Percentiles rank a stretch among this genome's conserved stretches.
Conservation (phyloP, 768 basidiomycete genomes). For the Boletus rubescentipes region DNA sequence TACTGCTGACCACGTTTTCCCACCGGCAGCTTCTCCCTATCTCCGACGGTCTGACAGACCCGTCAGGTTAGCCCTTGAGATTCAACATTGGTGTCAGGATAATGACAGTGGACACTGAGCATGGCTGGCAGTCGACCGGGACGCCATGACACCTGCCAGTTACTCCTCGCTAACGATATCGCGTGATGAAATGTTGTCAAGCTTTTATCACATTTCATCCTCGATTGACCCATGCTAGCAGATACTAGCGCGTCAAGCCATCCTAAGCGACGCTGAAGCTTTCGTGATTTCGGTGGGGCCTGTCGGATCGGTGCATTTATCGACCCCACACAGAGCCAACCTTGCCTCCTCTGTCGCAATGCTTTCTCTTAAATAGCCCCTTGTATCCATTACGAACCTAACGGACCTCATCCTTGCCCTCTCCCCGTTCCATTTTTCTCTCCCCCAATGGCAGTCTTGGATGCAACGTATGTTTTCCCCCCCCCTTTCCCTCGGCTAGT, state of each 20-base stretch:
- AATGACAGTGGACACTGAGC: neutral
- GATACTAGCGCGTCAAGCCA: too few species aligned
- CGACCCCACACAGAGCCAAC: neutral
- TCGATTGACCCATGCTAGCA: neutral
- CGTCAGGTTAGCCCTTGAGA: neutral
- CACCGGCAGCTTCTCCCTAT: neutral
- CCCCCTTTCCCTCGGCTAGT: too few species aligned
- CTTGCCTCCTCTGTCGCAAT: neutral
- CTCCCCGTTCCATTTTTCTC: neutral
- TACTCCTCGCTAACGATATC: neutral
- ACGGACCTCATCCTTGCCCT: neutral
- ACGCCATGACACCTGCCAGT: neutral
- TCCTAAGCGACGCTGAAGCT: neutral
- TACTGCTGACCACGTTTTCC: neutral
- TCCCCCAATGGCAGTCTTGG: slow-evolving; percentile 21
- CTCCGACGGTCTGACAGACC: neutral
- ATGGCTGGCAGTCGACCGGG: neutral
- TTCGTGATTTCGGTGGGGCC: neutral
- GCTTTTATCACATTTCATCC: neutral
- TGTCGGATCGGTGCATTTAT: neutral
- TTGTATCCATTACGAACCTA: neutral
- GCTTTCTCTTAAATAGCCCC: slow-evolving; percentile 1
- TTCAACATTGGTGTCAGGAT: neutral
- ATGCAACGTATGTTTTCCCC: slow-evolving; percentile 31
- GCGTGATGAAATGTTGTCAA: neutral